Evolutionary conservation across 495 filamentous ascomycete genomes (phyloP), one percentile per base, ranked within the genome.

Genomic region (Penicillium longicatenatum): DNA sequence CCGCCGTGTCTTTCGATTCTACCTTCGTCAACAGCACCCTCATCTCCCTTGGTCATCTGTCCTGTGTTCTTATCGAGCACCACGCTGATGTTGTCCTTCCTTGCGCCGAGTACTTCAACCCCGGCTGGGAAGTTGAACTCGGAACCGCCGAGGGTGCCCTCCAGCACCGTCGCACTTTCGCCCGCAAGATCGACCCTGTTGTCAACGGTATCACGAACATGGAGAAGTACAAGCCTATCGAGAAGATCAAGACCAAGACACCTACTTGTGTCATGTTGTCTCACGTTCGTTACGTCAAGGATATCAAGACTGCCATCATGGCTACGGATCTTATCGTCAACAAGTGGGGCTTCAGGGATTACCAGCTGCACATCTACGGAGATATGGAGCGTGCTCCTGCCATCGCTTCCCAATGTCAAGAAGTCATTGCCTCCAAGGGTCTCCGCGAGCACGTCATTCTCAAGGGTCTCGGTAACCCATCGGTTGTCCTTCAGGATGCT

Each of bases 181-280:
- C 48, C 30, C 48, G 48, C 30, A 51, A 51, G 33, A 51, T 51
- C 48, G 48, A 51, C 21, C 48, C 48, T 22, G 48, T 51, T 22
- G 48, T 51, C 48, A 51, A 51, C 31, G 48, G 48, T 39, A 51
- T 51, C 14, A 51, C 48, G 16, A 51, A 51, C 48, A 51, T 51
- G 48, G 48, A 51, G 33, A 35, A 39, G 31, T 51, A 51, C 17
- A 51, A 51, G 48, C 48, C 48, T 35, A 51, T 51, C 30, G 48
- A 51, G 48, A 37, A 51, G 48, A 51, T 51, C 31, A 51, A 37
- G 48, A 51, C 48, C 17, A 33, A 51, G 48, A 51, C 48, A 37
- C 48, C 48, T 14, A 51, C 48, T 19, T 35, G 29, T 35, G 48
- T 51, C 29, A 51, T 51, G 48, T 51, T 51, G 48, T 51, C 48